Conservation (phyloP, 306 rosid genomes). For the Purshia tridentata region DNA sequence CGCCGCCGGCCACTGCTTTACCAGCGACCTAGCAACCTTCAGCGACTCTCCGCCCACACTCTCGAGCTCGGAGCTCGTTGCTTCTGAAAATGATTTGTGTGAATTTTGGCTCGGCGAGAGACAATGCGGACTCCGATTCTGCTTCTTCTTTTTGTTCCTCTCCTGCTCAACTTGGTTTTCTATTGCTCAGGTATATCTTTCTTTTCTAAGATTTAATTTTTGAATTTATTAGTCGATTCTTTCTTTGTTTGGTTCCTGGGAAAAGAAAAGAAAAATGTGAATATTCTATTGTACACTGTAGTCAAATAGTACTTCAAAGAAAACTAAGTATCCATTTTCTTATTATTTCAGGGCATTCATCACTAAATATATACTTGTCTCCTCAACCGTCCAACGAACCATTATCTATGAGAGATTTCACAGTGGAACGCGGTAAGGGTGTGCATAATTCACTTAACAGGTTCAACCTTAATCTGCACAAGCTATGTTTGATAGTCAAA, state of each 20-base stretch:
- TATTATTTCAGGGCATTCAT: slow-evolving; percentile 42
- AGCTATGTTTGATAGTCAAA: background rate
- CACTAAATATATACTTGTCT: slow-evolving; percentile 38
- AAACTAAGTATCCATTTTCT: background rate
- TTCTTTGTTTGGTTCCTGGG: slow-evolving; percentile 17
- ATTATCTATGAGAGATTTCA: slow-evolving; percentile 34
- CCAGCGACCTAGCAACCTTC: slow-evolving; percentile 20
- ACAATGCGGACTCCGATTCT: slow-evolving; percentile 54
- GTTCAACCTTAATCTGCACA: background rate
- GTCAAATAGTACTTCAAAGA: slow-evolving; percentile 8
- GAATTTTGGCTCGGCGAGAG: slow-evolving; percentile 34
- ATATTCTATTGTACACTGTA: background rate
- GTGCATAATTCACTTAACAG: background rate
- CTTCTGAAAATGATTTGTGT: slow-evolving; percentile 42
- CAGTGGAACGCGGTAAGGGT: slow-evolving; percentile 40
- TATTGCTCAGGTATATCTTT: slow-evolving; percentile 54
- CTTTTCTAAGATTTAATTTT: background rate
- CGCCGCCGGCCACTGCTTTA: slow-evolving; percentile 28
- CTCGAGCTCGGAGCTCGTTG: slow-evolving; percentile 28
- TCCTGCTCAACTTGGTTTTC: slow-evolving; percentile 39
- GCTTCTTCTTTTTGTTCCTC: slow-evolving; percentile 35
- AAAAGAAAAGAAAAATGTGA: background rate
- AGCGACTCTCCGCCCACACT: slow-evolving; percentile 22
- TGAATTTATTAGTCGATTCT: background rate
- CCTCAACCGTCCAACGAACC: slow-evolving; percentile 41